Conservation (phyloP, 1,139 yeast species). For the Diutina sp. region DNA sequence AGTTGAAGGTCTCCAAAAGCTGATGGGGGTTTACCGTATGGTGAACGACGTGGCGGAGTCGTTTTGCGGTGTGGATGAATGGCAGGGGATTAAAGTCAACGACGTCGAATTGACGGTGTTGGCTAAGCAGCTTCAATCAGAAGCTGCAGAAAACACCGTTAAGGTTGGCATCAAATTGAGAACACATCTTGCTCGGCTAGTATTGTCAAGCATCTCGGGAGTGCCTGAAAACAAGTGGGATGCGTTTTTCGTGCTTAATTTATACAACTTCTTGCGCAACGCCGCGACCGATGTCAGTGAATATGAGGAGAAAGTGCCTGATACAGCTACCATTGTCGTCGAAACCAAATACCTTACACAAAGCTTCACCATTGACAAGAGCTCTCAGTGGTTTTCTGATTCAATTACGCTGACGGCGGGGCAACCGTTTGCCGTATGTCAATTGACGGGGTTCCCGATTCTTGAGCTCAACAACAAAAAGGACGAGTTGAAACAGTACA, state of each 20-base stretch:
- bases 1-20: neutral
- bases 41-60: neutral
- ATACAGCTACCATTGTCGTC: neutral
- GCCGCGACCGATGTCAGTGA: neutral
- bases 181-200: neutral
- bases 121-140: neutral
- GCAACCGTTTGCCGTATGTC: neutral
- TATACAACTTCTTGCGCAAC: neutral
- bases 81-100: neutral
- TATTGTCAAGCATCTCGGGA: neutral
- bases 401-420: neutral
- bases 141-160: neutral
- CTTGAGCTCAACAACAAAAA: constrained; percentile 1
- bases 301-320: neutral
- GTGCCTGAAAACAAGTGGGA: neutral
- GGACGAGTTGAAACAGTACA: neutral
- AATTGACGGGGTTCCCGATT: neutral
- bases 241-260: neutral
- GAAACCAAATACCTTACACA: neutral
- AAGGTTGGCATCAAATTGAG: neutral
- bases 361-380: neutral
- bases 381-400: neutral
- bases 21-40: neutral
- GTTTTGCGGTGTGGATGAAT: neutral
- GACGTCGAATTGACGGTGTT: neutral